These are phyloP conservation scores for Venustampulla echinocandica DNA, from an alignment of 495 filamentous ascomycete species.

Conservation along the genomic window DNA sequence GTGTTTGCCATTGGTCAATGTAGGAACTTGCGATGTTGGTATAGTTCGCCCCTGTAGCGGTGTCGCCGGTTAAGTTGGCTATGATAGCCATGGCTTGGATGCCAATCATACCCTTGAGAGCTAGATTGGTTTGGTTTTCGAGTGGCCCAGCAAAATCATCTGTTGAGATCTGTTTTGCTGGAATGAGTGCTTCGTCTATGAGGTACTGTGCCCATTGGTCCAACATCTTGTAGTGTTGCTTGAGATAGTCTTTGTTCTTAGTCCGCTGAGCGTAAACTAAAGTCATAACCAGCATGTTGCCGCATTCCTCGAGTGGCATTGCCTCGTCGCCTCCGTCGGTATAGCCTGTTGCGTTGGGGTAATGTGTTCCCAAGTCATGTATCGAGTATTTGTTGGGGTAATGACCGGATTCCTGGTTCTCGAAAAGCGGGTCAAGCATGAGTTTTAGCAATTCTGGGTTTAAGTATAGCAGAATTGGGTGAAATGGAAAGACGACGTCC, in stretches of 20 bases:
- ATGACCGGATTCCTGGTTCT: constrained; percentile 84
- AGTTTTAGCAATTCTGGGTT: constrained; percentile 75
- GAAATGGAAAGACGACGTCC: constrained; percentile 91
- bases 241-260: constrained; percentile 34
- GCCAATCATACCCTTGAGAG: constrained; percentile 87
- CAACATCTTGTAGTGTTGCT: constrained; percentile 60
- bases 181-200: constrained; percentile 70
- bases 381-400: constrained; percentile 83
- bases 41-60: constrained; percentile 52
- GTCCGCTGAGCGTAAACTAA: constrained; percentile 48
- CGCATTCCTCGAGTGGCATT: constrained; percentile 93
- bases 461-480: constrained; percentile 82
- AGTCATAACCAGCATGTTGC: constrained; percentile 92
- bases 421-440: constrained; percentile 77
- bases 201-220: constrained; percentile 85
- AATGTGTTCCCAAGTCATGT: constrained; percentile 82
- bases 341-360: constrained; percentile 88
- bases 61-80: constrained; percentile 52
- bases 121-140: constrained; percentile 84
- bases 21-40: constrained; percentile 62
- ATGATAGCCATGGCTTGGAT: constrained; percentile 85
- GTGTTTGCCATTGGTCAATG: constrained; percentile 65
- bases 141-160: constrained; percentile 91
- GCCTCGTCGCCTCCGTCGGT: constrained; percentile 59
- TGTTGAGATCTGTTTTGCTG: constrained; percentile 79